phyloP scores from a whole-genome alignment of 306 rosid species.

The Pyrus bretschneideri region DNA sequence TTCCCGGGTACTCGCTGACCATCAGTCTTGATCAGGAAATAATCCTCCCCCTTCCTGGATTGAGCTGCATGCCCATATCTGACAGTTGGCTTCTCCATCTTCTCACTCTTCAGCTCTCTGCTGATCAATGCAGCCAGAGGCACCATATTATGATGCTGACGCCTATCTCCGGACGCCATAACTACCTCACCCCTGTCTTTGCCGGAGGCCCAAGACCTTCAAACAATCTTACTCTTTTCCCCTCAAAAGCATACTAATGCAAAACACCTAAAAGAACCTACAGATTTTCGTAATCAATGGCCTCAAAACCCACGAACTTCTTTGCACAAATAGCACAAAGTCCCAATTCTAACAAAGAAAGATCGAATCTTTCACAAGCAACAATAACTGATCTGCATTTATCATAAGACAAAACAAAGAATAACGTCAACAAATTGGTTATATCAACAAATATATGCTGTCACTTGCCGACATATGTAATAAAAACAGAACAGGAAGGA shows the following conservation, averaged over 20 bases:
- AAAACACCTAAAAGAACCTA: constrained; percentile 9
- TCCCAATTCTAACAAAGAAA: constrained; percentile 8
- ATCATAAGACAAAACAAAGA: constrained; percentile 16
- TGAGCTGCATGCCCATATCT: constrained; percentile 81
- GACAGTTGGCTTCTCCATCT: constrained; percentile 82
- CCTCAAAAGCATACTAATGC: not conserved
- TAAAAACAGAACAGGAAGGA: not conserved
- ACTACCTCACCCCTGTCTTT: constrained; percentile 20
- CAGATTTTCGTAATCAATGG: not conserved
- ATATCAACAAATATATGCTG: not conserved
- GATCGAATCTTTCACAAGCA: not conserved
- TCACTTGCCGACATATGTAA: not conserved
- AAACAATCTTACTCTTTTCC: not conserved
- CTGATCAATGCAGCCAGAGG: constrained; percentile 90
- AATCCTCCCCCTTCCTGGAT: constrained; percentile 93
- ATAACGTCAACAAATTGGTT: not conserved
- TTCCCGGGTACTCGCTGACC: constrained; percentile 77
- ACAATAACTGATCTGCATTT: constrained; percentile 38
- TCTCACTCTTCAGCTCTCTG: constrained; percentile 84
- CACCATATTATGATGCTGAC: constrained; percentile 61
- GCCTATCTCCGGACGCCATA: constrained; percentile 69
- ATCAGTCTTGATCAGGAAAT: constrained; percentile 69
- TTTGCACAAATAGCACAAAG: not conserved
- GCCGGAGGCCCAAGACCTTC: not conserved
- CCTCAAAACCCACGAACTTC: not conserved